Conservation (phyloP, 2,329 filamentous ascomycete genomes). For the Alternaria infectoria region DNA sequence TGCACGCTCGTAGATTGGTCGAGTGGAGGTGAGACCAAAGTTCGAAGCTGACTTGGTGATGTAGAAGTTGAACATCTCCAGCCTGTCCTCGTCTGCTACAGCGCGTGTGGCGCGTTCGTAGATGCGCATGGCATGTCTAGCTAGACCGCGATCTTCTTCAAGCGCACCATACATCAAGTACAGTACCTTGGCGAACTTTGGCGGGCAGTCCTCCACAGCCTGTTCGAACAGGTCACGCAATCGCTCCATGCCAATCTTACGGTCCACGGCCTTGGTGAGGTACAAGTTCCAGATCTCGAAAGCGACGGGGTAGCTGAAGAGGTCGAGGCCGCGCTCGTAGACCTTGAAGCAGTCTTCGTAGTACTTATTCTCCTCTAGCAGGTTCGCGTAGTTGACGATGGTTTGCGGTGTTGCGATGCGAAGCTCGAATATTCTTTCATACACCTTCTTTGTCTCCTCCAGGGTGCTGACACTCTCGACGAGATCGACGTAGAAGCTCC, state of each 20-base stretch:
- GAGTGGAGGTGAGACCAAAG: slow-evolving; percentile 92
- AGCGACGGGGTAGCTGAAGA: slow-evolving; percentile 98
- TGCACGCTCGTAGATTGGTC: slow-evolving; percentile 94
- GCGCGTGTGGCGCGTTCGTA: slow-evolving; percentile 96
- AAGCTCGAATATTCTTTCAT: slow-evolving; percentile 97
- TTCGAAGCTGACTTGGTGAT: slow-evolving; percentile 98
- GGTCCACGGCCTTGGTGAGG: slow-evolving; percentile 94
- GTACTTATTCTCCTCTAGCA: slow-evolving; percentile 92
- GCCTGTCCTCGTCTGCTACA: slow-evolving; percentile 90
- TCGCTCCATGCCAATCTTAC: slow-evolving; percentile 93
- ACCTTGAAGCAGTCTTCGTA: slow-evolving; percentile 98
- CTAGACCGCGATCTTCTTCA: slow-evolving; percentile 93
- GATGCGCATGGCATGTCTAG: slow-evolving; percentile 97
- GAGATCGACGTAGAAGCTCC: slow-evolving; percentile 98
- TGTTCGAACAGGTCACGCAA: slow-evolving; percentile 96
- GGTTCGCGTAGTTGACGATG: slow-evolving; percentile 96
- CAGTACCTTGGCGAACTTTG: slow-evolving; percentile 92
- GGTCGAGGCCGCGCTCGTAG: slow-evolving; percentile 92
- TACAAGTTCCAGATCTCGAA: slow-evolving; percentile 99
- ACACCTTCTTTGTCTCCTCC: slow-evolving; percentile 91
- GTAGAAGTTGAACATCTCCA: slow-evolving; percentile 99
- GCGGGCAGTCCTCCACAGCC: slow-evolving; percentile 90
- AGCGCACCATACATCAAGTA: slow-evolving; percentile 99
- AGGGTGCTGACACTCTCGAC: slow-evolving; percentile 92
- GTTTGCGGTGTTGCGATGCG: slow-evolving; percentile 98